Conservation (phyloP, 768 basidiomycete species). For the Collybiopsis confluens region DNA sequence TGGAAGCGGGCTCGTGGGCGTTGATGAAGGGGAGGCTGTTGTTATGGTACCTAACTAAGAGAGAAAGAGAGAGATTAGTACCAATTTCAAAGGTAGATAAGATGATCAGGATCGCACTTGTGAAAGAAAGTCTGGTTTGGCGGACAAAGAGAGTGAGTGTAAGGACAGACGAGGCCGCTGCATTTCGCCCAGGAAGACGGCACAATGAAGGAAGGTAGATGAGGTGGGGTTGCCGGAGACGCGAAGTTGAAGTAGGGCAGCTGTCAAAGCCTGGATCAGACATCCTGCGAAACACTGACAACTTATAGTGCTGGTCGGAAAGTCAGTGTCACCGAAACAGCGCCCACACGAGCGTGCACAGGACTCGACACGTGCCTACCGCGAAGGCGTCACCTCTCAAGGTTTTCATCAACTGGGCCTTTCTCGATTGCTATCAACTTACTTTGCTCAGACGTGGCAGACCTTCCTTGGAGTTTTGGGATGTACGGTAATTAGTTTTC, state of each 20-base stretch:
- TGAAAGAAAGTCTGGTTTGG: background rate
- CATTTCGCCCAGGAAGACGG: background rate
- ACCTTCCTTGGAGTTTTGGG: too few species aligned
- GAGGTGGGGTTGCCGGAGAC: background rate
- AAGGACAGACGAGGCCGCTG: conserved; percentile 6
- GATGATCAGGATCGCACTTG: background rate
- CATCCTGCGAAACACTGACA: background rate
- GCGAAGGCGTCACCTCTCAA: too few species aligned
- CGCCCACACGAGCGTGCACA: background rate
- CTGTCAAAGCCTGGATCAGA: background rate
- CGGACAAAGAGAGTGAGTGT: background rate
- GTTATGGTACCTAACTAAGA: conserved; percentile 7
- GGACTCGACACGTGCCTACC: too few species aligned
- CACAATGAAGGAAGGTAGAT: background rate
- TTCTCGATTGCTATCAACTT: too few species aligned
- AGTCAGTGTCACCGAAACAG: background rate
- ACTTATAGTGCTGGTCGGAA: background rate
- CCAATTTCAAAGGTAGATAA: background rate
- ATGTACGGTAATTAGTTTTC: too few species aligned
- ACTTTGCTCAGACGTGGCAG: too few species aligned
- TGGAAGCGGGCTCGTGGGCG: conserved; percentile 16
- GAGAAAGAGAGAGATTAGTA: too few species aligned
- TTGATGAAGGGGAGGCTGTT: conserved; percentile 19
- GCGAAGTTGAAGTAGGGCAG: background rate
- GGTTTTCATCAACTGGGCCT: too few species aligned